Evolutionary conservation across 1,284 basidiomycete species (phyloP), one percentile per base, ranked within the genome.

Genomic region (Prillingera fragicola): DNA sequence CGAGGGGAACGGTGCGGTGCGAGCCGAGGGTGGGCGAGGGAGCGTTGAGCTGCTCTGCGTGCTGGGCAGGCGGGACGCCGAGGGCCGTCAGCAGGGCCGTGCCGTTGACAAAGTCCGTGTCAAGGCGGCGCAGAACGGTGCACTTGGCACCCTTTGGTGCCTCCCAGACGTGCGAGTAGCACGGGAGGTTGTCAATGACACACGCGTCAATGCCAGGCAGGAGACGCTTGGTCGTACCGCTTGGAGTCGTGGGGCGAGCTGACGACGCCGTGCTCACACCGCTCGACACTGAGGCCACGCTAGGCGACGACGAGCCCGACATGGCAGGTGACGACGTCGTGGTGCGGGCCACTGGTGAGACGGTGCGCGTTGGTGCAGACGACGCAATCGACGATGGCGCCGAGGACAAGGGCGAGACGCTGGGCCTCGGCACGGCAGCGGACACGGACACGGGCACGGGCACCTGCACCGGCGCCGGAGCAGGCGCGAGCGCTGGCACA

Each of bases 51-150:
- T 54, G 49, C 33, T 67, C 56, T 18, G 51, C 22, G 24, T 57
- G 56, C 33, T 59, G 47, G 9, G 38, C 35, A 3, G 50, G 39
- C 10, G 60, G 45, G 8, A 67, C 52, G 10, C 59, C 60, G 3
- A 67, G 50, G 5, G 65, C 65, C 3, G 54, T 49, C 8, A 69
- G 56, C 18, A 69, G 53, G 5, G 57, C 49, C 7, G 63, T 66
- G 22, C 56, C 63, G 43, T 69, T 69, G 48, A 69, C 66, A 42
- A 65, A 69, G 52, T 69, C 67, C 3, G 60, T 59, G 45, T 69
- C 67, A 19, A 69, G 52, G 5, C 67, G 45, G 33, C 67, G 47
- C 14, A 65, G 55, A 7, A 69, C 41, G 1, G 54, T 56, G 36
- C 56, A 54, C 46, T 52, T 54, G 2, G 53, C 54, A 19, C 42